Conservation (phyloP, 1,139 yeast genomes). For the Yamadazyma sp. region DNA sequence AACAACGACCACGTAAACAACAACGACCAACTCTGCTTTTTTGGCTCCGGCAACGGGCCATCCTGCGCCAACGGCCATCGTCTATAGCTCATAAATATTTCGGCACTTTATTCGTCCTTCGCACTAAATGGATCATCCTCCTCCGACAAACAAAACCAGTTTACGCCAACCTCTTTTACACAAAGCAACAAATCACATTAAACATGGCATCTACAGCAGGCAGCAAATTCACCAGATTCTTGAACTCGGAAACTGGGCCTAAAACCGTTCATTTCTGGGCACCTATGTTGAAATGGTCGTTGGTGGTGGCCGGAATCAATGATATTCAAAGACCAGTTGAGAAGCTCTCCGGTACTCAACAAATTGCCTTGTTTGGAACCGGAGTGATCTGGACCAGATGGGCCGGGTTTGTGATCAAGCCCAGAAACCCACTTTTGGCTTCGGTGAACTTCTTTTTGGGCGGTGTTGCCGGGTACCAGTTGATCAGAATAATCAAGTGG, state of each 20-base stretch:
- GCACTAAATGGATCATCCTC: constrained; percentile 5
- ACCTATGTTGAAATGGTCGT: constrained; percentile 69
- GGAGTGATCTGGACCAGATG: constrained; percentile 98
- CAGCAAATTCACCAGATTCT: constrained; percentile 66
- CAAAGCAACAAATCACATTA: not conserved
- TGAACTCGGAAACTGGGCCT: constrained; percentile 92
- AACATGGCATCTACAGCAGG: constrained; percentile 49
- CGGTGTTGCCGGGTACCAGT: constrained; percentile 83
- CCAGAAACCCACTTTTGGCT: constrained; percentile 84
- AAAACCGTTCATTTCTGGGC: constrained; percentile 96
- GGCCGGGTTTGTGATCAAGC: constrained; percentile 87
- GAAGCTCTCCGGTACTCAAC: constrained; percentile 88
- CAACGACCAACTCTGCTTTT: too few relatives aligned
- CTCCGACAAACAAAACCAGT: not conserved
- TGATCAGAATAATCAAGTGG: constrained; percentile 66
- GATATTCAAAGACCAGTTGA: constrained; percentile 92
- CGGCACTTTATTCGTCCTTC: not conserved
- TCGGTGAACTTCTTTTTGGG: constrained; percentile 94
- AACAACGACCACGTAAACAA: too few relatives aligned
- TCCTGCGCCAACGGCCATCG: too few relatives aligned
- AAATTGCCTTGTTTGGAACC: constrained; percentile 83
- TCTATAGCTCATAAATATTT: not conserved
- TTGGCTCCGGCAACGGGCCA: too few relatives aligned
- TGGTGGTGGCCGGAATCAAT: constrained; percentile 86
- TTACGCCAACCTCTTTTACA: not conserved